These are phyloP conservation scores for Falciphora oryzae DNA, from an alignment of 2,329 filamentous ascomycete species.

Conservation along the genomic window DNA sequence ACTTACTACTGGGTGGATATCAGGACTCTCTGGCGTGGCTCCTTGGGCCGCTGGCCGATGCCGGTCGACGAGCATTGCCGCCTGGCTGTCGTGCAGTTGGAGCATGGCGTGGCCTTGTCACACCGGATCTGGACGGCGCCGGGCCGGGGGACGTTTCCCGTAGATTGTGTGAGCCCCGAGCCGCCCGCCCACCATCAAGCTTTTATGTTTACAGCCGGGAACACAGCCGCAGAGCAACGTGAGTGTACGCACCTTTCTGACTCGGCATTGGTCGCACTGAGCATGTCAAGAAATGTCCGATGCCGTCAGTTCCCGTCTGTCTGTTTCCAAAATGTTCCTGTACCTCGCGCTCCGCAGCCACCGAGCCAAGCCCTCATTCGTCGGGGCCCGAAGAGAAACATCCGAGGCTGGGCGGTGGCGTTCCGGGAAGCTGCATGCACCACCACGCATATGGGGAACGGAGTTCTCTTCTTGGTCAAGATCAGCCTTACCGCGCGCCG, in stretches of 20 bases:
- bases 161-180: not conserved
- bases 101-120: slow-evolving; percentile 52
- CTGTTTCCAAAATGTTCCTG: not conserved
- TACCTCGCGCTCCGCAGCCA: not conserved
- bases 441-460: not conserved
- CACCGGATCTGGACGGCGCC: slow-evolving; percentile 43
- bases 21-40: slow-evolving; percentile 49
- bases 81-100: slow-evolving; percentile 49
- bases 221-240: not conserved
- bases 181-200: no score
- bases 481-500: slow-evolving; percentile 3
- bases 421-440: no score
- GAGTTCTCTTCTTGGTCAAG: not conserved
- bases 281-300: not conserved
- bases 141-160: not conserved
- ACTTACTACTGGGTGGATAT: slow-evolving; percentile 57
- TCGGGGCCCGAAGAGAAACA: not conserved
- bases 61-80: slow-evolving; percentile 50
- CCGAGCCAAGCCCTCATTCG: not conserved
- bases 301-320: not conserved
- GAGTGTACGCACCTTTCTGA: slow-evolving; percentile 28
- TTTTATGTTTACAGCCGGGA: no score
- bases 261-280: slow-evolving; percentile 34
- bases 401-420: no score
- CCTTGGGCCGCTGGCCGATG: slow-evolving; percentile 47